phyloP scores from a whole-genome alignment of 164 flowering plant genomes.

The Stephania cephalantha region DNA sequence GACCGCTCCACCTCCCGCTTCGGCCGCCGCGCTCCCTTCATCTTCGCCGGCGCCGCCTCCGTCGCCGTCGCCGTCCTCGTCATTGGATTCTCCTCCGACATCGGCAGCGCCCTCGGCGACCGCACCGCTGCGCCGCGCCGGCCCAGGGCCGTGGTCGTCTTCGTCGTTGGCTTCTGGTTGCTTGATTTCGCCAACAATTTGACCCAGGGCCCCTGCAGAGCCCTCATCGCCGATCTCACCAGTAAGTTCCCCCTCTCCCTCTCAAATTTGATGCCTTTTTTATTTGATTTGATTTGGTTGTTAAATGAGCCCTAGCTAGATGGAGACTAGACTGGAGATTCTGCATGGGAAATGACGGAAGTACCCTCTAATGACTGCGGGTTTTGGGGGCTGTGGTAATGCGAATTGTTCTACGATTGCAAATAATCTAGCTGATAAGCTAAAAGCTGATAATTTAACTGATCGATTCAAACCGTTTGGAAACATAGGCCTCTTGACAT shows the following conservation, averaged over 20 bases:
- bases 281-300: too few relatives aligned
- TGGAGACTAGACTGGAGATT: too few relatives aligned
- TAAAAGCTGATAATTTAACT: too few relatives aligned
- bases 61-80: constrained; percentile 54
- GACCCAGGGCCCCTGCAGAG: constrained; percentile 96
- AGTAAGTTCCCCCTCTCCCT: constrained; percentile 26
- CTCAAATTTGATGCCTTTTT: too few relatives aligned
- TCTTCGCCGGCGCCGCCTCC: constrained; percentile 46
- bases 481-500: too few relatives aligned
- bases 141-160: constrained; percentile 58
- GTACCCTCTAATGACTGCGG: too few relatives aligned
- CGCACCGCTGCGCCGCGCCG: constrained; percentile 32
- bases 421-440: too few relatives aligned
- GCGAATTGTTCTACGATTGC: too few relatives aligned
- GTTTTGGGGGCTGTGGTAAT: too few relatives aligned
- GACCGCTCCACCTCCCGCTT: constrained; percentile 67
- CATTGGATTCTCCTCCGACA: constrained; percentile 74
- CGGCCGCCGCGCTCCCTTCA: constrained; percentile 88
- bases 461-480: too few relatives aligned
- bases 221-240: constrained; percentile 89
- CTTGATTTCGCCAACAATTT: constrained; percentile 88
- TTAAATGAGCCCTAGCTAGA: too few relatives aligned
- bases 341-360: too few relatives aligned
- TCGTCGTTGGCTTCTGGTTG: constrained; percentile 90
- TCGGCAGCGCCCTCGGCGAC: constrained; percentile 75